phyloP scores from a whole-genome alignment of 2,329 filamentous ascomycete genomes.

The Aschersonia sp. region DNA sequence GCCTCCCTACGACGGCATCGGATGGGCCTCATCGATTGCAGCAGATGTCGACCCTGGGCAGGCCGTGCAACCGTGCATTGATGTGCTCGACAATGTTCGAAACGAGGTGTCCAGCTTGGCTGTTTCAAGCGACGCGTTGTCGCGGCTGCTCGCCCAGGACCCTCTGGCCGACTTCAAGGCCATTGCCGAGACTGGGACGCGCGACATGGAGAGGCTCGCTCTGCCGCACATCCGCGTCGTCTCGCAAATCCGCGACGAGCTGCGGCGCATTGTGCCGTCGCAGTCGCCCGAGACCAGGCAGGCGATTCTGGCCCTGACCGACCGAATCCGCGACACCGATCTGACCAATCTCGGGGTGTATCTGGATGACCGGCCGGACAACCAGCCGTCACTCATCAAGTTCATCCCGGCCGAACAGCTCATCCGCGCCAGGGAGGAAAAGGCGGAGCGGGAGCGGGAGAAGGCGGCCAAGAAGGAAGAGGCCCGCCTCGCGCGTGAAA shows the following conservation, averaged over 20 bases:
- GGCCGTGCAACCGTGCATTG: conserved; percentile 31
- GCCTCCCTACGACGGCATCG: conserved; percentile 39
- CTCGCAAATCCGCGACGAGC: conserved; percentile 44
- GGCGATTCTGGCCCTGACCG: conserved; percentile 61
- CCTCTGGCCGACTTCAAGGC: conserved; percentile 31
- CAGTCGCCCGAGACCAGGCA: conserved; percentile 42
- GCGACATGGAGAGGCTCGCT: conserved; percentile 37
- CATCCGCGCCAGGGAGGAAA: conserved; percentile 43
- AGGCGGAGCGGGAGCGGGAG: conserved; percentile 46
- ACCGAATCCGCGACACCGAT: conserved; percentile 65
- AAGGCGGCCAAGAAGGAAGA: conserved; percentile 41
- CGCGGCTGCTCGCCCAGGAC: conserved; percentile 25
- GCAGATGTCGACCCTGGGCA: conserved; percentile 27
- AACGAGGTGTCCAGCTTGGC: conserved; percentile 30
- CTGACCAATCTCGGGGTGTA: conserved; percentile 76
- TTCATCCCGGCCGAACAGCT: conserved; percentile 43
- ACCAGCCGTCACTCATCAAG: conserved; percentile 57
- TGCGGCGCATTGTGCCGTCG: conserved; percentile 38
- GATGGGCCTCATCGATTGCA: conserved; percentile 33
- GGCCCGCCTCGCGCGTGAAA: conserved; percentile 33
- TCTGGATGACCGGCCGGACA: conserved; percentile 64
- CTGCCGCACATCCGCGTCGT: conserved; percentile 40
- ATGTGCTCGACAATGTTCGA: conserved; percentile 29
- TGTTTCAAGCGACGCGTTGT: conserved; percentile 31
- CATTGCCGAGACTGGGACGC: conserved; percentile 27